Base-by-base conservation (phyloP, 352 stramenopile genomes). In the Phytophthora idaei region DNA sequence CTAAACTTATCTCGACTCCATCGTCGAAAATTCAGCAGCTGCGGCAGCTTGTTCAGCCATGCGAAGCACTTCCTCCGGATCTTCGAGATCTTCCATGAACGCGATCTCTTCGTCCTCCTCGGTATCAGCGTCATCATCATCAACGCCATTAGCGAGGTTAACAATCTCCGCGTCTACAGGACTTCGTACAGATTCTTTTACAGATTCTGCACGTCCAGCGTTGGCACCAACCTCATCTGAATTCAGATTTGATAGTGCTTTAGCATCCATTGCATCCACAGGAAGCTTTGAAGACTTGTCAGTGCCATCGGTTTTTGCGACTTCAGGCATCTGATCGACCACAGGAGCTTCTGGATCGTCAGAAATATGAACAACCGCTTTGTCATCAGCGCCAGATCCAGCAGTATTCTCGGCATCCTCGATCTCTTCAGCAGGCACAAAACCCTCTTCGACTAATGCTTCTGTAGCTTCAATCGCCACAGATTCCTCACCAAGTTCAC, bases 31-130 rank as follows among this genome's bases (percentile, higher is more conserved):
- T 27, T 59, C 52, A 11, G 66, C 67, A 42, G 61, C 57, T 49
- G 74, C 36, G 11, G 36, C 70, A 66, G 64, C 67, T 56, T 63
- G 57, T 47, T 81, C 74, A 14, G 74, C 74, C 61, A 75, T 57
- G 7, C 61, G 71, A 42, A 81, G 66, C 11, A 72, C 31, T 27
- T 72, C 57, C 0, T 69, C 64, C 0, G 61, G 67, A 46, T 81
- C 44, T 56, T 72, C 67, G 9, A 73, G 53, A 9, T 77, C 67
- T 50, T 72, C 63, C 71, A 77, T 79, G 46, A 74, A 77, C 8
- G 71, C 46, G 8, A 75, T 68, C 37, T 79, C 67, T 54, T 69
- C 59, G 5, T 73, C 56, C 27, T 64, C 65, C 9, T 70, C 56
- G 2, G 48, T 47, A 12, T 56, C 50, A 21, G 21, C 21, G 27